Evolutionary conservation across 257 asterid genomes (phyloP).

Genomic region (Eucommia ulmoides): DNA sequence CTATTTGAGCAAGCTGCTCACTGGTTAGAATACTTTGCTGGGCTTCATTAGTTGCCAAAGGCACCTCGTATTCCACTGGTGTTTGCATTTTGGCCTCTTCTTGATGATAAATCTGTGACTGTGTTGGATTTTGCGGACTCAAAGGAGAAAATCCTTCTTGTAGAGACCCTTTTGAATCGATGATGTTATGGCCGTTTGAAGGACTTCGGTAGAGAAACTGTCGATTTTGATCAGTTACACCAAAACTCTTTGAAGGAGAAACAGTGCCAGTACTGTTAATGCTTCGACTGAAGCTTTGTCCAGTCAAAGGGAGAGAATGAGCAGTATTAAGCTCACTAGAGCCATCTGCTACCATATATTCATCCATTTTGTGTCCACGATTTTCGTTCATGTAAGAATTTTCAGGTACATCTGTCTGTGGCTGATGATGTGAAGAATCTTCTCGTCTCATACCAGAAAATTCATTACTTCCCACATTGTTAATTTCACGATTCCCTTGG

Average conservation of each 20-base stretch:
- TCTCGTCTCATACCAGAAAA: constrained; percentile 16
- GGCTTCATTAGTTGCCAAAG: constrained; percentile 4
- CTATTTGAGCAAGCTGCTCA: constrained; percentile 26
- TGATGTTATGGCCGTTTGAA: constrained; percentile 19
- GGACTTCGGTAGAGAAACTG: constrained; percentile 18
- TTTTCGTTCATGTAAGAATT: constrained; percentile 26
- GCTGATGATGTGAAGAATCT: constrained; percentile 14
- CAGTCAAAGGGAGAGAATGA: constrained; percentile 25
- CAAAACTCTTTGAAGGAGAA: constrained; percentile 20
- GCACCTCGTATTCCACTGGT: constrained; percentile 20
- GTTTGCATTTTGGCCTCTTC: constrained; percentile 25
- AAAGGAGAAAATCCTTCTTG: constrained; percentile 14
- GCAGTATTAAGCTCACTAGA: constrained; percentile 17
- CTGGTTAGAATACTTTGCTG: constrained; percentile 15
- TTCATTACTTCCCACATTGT: constrained; percentile 17
- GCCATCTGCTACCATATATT: constrained; percentile 26
- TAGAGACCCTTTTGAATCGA: constrained; percentile 30
- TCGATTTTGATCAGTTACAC: constrained; percentile 16
- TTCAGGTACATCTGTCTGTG: constrained; percentile 20
- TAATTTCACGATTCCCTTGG: constrained; percentile 16
- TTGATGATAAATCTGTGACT: constrained; percentile 21
- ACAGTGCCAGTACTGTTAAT: constrained; percentile 24
- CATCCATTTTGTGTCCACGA: constrained; percentile 15
- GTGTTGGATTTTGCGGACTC: constrained; percentile 19
- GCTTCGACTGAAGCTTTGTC: constrained; percentile 27